Percentiles rank a stretch among this genome's conserved stretches.
These are phyloP conservation scores for Aspergillus piperis DNA, from an alignment of 2,329 filamentous ascomycete species.

Conservation along the genomic window DNA sequence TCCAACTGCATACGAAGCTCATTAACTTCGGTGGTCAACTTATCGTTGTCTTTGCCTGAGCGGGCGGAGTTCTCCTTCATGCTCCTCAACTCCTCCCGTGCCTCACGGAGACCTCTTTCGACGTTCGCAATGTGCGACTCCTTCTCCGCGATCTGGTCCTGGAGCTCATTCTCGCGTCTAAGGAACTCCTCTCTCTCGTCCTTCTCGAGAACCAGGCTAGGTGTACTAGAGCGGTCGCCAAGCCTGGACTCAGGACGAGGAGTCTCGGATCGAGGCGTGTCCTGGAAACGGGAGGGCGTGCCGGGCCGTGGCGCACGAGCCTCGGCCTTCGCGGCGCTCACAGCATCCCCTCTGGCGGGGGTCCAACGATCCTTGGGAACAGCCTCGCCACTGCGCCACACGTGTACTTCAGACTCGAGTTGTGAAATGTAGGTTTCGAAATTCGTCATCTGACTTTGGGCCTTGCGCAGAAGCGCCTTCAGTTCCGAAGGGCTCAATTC, in stretches of 20 bases:
- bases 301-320: slow-evolving; percentile 47
- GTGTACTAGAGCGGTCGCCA: slow-evolving; percentile 82
- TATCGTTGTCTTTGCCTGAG: slow-evolving; percentile 87
- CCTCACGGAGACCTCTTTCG: slow-evolving; percentile 78
- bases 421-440: slow-evolving; percentile 85
- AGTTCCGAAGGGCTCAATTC: slow-evolving; percentile 94
- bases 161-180: slow-evolving; percentile 90
- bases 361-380: slow-evolving; percentile 92
- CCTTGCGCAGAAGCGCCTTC: slow-evolving; percentile 89
- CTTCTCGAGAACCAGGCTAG: slow-evolving; percentile 85
- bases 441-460: slow-evolving; percentile 81
- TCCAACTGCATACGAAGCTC: slow-evolving; percentile 96
- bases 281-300: slow-evolving; percentile 45
- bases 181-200: slow-evolving; percentile 97
- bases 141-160: slow-evolving; percentile 93
- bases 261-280: slow-evolving; percentile 58
- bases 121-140: slow-evolving; percentile 77
- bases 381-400: slow-evolving; percentile 83
- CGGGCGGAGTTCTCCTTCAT: slow-evolving; percentile 84
- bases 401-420: slow-evolving; percentile 79
- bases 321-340: slow-evolving; percentile 51
- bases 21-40: slow-evolving; percentile 80
- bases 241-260: slow-evolving; percentile 65
- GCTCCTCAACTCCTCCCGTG: slow-evolving; percentile 80
- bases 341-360: slow-evolving; percentile 61